Percentiles rank a stretch among this genome's conserved stretches.
phyloP scores from a whole-genome alignment of 345 rosid species.

The Salix suchowensis region DNA sequence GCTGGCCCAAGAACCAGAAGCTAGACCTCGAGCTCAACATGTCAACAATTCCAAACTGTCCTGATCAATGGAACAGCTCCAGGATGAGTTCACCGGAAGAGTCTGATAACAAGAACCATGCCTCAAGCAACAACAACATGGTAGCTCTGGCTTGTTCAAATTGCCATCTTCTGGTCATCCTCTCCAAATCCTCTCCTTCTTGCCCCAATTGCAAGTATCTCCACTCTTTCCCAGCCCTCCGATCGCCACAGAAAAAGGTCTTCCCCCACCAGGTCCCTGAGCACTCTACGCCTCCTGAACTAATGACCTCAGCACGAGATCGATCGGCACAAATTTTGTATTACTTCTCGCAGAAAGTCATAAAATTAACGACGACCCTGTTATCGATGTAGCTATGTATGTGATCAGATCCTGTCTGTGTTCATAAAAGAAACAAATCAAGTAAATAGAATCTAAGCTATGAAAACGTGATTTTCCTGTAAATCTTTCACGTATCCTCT shows the following conservation, averaged over 20 bases:
- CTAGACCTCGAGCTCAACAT: slow-evolving; percentile 48
- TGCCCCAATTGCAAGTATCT: slow-evolving; percentile 55
- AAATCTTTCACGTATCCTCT: background rate
- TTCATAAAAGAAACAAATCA: background rate
- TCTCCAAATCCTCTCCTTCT: slow-evolving; percentile 44
- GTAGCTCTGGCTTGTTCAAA: slow-evolving; percentile 48
- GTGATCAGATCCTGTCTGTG: background rate
- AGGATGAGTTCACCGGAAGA: background rate
- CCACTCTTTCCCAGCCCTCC: slow-evolving; percentile 35
- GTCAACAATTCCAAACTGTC: slow-evolving; percentile 15
- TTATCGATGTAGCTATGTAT: background rate
- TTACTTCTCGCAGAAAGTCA: background rate
- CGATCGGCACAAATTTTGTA: background rate
- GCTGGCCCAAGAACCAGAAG: slow-evolving; percentile 36
- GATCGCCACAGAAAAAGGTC: slow-evolving; percentile 15
- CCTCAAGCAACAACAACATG: slow-evolving; percentile 25
- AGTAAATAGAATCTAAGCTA: background rate
- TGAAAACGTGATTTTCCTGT: background rate
- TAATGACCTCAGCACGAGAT: background rate
- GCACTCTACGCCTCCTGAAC: slow-evolving; percentile 41
- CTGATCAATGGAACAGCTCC: background rate
- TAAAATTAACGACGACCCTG: background rate
- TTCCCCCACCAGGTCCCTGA: slow-evolving; percentile 13
- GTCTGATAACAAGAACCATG: background rate
- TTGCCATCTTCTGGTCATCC: slow-evolving; percentile 50